A percentile compares a stretch with the other conserved stretches of the same genome.
Conservation (phyloP, 1,284 basidiomycete genomes). For the Papiliotrema flavescens region DNA sequence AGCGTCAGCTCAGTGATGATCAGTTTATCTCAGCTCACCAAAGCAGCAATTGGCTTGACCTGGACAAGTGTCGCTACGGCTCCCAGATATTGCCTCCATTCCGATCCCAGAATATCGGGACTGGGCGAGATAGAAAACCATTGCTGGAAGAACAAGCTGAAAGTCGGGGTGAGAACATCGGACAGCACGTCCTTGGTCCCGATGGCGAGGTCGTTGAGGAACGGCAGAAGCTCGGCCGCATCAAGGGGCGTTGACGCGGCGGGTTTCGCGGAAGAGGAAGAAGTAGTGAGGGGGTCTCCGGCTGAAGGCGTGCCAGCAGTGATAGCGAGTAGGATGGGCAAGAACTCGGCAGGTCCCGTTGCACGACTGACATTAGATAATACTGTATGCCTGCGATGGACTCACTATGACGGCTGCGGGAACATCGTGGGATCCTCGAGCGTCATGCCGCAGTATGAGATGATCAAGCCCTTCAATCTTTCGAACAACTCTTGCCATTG, state of each 20-base stretch:
- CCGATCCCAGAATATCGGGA: slow-evolving; percentile 47
- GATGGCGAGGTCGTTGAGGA: slow-evolving; percentile 52
- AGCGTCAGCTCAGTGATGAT: slow-evolving; percentile 4
- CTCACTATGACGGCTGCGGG: slow-evolving; percentile 72
- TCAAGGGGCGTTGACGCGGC: slow-evolving; percentile 3
- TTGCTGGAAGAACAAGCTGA: slow-evolving; percentile 48
- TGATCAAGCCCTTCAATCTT: slow-evolving; percentile 70
- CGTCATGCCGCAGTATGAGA: slow-evolving; percentile 85
- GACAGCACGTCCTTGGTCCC: slow-evolving; percentile 49
- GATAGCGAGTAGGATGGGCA: slow-evolving; percentile 68
- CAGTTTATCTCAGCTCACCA: slow-evolving; percentile 49
- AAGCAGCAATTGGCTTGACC: slow-evolving; percentile 74
- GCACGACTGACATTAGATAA: slow-evolving; percentile 53
- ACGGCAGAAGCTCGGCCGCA: slow-evolving; percentile 45
- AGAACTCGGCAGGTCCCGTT: slow-evolving; percentile 71
- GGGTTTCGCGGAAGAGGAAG: neutral
- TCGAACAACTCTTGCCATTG: slow-evolving; percentile 63
- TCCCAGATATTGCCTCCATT: slow-evolving; percentile 81
- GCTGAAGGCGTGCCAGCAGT: slow-evolving; percentile 53
- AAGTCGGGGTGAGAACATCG: slow-evolving; percentile 51
- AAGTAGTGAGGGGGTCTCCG: slow-evolving; percentile 4
- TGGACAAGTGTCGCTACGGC: slow-evolving; percentile 77
- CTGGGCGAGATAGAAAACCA: slow-evolving; percentile 45
- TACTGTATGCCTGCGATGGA: slow-evolving; percentile 13
- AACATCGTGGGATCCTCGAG: slow-evolving; percentile 91